A percentile compares a stretch with the other conserved stretches of the same genome.
Evolutionary conservation across 192 early-diverging fungal species (phyloP).

Genomic region (Coemansia sp.): DNA sequence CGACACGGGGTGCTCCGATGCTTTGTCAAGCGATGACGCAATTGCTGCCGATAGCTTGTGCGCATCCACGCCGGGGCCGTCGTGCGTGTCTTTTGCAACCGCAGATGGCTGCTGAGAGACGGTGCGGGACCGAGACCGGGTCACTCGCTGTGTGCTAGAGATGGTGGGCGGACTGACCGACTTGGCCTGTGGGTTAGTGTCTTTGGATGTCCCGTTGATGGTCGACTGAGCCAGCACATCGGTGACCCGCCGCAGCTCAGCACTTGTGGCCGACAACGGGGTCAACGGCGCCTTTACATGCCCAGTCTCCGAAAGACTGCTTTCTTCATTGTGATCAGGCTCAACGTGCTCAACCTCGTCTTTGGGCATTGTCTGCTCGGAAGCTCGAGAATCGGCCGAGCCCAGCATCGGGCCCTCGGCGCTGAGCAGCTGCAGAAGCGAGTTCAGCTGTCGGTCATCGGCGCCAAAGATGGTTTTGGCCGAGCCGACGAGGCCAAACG

Average conservation of each 20-base stretch:
- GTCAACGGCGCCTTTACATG: not conserved
- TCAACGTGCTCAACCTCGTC: not conserved
- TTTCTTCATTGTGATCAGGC: not conserved
- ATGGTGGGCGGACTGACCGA: not conserved
- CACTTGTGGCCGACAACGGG: conserved; percentile 13
- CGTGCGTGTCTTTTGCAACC: not conserved
- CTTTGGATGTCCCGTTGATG: not conserved
- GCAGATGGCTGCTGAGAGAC: not conserved
- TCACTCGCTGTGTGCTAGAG: not conserved
- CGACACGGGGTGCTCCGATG: not conserved
- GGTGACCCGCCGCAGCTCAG: conserved; percentile 10
- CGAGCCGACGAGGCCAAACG: conserved; percentile 21
- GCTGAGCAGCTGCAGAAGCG: conserved; percentile 49
- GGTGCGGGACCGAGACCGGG: not conserved
- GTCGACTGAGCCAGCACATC: conserved; percentile 17
- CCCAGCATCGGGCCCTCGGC: conserved; percentile 52
- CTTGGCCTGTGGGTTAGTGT: not conserved
- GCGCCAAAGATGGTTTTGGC: conserved; percentile 49
- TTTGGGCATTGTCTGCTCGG: too few relatives aligned
- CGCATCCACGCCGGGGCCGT: conserved; percentile 10
- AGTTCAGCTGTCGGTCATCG: conserved; percentile 43
- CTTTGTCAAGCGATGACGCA: conserved; percentile 7
- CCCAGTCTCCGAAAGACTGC: not conserved
- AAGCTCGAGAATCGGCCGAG: not conserved
- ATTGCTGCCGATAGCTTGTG: conserved; percentile 19